These are phyloP conservation scores for Kwoniella mangroviensis DNA, from an alignment of 768 basidiomycete genomes.

Conservation along the genomic window DNA sequence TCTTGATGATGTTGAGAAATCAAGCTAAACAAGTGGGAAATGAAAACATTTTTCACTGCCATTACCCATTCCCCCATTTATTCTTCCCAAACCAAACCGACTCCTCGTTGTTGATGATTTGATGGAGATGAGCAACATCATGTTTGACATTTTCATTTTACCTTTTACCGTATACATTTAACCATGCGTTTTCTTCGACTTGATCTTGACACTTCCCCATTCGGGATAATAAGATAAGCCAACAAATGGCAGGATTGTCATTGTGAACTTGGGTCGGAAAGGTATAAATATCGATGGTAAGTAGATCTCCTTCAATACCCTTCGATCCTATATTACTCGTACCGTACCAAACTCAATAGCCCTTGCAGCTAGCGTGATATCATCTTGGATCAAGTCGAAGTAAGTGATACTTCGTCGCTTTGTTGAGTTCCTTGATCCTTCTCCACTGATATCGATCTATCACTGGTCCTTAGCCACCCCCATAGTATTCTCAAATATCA, in stretches of 20 bases:
- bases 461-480: too few species aligned
- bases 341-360: not conserved
- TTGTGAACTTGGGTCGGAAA: too few species aligned
- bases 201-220: not conserved
- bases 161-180: too few species aligned
- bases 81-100: too few species aligned
- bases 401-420: too few species aligned
- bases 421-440: too few species aligned
- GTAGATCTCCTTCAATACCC: not conserved
- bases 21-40: not conserved
- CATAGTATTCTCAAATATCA: too few species aligned
- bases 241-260: not conserved
- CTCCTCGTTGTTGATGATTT: too few species aligned
- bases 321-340: not conserved
- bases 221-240: not conserved
- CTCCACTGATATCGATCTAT: not conserved
- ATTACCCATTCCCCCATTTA: not conserved
- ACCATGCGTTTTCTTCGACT: not conserved
- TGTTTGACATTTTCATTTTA: not conserved
- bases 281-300: not conserved
- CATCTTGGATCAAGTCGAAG: too few species aligned
- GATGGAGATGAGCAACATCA: not conserved
- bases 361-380: too few species aligned
- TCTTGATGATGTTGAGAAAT: not conserved
- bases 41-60: not conserved